Conservation (phyloP, 805 yeast genomes). For the Spathaspora hagerdaliae region DNA sequence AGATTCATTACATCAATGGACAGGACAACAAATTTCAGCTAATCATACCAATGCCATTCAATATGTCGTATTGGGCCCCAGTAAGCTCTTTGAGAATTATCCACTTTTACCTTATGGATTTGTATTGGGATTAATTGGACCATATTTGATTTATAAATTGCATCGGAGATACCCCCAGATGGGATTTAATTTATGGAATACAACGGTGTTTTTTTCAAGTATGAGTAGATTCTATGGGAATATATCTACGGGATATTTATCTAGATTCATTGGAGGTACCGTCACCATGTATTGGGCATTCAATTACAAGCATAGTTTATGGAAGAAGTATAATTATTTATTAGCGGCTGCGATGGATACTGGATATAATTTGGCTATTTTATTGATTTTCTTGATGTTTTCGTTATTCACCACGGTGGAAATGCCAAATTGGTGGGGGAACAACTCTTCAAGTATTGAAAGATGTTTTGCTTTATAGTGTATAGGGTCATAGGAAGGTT, state of each 20-base stretch:
- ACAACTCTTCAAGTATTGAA: conserved; percentile 39
- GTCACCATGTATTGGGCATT: conserved; percentile 43
- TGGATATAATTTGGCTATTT: conserved; percentile 42
- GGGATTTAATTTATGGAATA: conserved; percentile 38
- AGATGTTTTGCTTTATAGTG: conserved; percentile 40
- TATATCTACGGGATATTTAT: conserved; percentile 45
- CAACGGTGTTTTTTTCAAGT: conserved; percentile 46
- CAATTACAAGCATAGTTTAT: conserved; percentile 33
- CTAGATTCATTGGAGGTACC: conserved; percentile 46
- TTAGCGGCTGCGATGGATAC: conserved; percentile 51
- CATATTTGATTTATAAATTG: conserved; percentile 27
- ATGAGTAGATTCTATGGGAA: conserved; percentile 48
- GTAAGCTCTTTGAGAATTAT: conserved; percentile 39
- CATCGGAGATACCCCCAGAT: conserved; percentile 23
- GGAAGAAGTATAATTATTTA: conserved; percentile 44
- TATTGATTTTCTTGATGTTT: conserved; percentile 35
- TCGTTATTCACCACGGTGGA: conserved; percentile 16
- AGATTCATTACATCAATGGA: conserved; percentile 52
- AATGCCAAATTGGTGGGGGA: conserved; percentile 50
- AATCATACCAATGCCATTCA: conserved; percentile 48
- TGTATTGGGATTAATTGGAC: conserved; percentile 35
- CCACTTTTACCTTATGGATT: conserved; percentile 44
- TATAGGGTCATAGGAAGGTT: neutral
- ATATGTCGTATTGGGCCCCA: conserved; percentile 48
- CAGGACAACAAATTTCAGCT: conserved; percentile 40